A percentile compares a stretch with the other conserved stretches of the same genome.
Evolutionary conservation across 2,329 filamentous ascomycete species (phyloP).

Genomic region (Hirsutella rhossiliensis): DNA sequence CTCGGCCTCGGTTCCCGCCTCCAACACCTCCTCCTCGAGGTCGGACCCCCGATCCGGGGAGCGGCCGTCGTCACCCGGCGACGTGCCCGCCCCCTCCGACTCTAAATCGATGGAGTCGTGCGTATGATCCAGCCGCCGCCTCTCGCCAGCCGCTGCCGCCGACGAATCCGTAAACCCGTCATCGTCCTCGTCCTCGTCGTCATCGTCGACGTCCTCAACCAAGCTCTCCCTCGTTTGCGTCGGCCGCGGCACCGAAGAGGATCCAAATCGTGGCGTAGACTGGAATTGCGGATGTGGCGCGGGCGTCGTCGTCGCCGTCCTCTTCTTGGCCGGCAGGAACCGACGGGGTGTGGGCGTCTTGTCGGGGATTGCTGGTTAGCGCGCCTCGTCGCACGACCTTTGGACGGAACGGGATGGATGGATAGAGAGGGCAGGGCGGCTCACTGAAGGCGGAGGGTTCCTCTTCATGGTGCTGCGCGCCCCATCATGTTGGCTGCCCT

Average conservation of each 20-base stretch:
- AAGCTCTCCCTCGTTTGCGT: slow-evolving; percentile 14
- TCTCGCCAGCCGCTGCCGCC: not conserved
- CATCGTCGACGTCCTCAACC: slow-evolving; percentile 21
- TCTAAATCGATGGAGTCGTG: slow-evolving; percentile 8
- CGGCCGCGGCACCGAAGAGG: slow-evolving; percentile 16
- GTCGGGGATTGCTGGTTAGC: too few relatives aligned
- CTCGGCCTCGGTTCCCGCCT: not conserved
- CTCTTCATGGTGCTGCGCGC: slow-evolving; percentile 10
- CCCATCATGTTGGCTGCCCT: not conserved
- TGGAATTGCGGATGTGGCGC: slow-evolving; percentile 19
- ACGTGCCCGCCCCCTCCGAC: slow-evolving; percentile 1
- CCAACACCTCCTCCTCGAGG: not conserved
- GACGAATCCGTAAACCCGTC: not conserved
- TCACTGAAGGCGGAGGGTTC: slow-evolving; percentile 7
- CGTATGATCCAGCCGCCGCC: not conserved
- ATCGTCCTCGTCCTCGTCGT: not conserved
- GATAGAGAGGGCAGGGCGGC: not conserved
- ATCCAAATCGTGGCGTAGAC: slow-evolving; percentile 26
- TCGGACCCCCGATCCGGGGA: too few relatives aligned
- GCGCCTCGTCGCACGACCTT: too few relatives aligned
- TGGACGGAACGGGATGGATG: too few relatives aligned
- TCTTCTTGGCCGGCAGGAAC: slow-evolving; percentile 22
- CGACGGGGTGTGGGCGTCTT: slow-evolving; percentile 27
- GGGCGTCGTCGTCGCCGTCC: slow-evolving; percentile 20
- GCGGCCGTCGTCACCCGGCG: not conserved